phyloP scores from a whole-genome alignment of 352 stramenopile genomes.

The Pythium rishiriense region DNA sequence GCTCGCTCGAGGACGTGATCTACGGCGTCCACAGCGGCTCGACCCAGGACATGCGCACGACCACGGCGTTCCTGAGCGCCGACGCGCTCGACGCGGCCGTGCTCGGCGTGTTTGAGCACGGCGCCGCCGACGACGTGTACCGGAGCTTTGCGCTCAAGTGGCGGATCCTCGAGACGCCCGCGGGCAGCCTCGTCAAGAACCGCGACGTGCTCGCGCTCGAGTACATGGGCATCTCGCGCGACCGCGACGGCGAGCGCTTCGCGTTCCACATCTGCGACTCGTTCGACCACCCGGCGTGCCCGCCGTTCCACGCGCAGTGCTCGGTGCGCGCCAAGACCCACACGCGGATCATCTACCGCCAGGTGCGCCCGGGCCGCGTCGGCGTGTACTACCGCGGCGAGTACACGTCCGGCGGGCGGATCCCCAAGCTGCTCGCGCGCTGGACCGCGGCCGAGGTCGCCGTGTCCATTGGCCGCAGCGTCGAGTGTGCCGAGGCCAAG shows the following conservation, averaged over 20 bases:
- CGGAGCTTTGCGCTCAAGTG: slow-evolving; percentile 30
- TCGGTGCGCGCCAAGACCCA: slow-evolving; percentile 14
- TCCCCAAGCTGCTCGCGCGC: slow-evolving; percentile 17
- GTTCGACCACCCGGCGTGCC: slow-evolving; percentile 23
- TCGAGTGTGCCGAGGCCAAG: slow-evolving; percentile 28
- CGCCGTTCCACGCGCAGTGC: slow-evolving; percentile 22
- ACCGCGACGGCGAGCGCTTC: slow-evolving; percentile 16
- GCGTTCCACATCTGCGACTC: slow-evolving; percentile 30
- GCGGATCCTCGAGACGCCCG: slow-evolving; percentile 21
- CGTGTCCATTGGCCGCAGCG: slow-evolving; percentile 19
- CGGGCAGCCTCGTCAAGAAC: slow-evolving; percentile 19
- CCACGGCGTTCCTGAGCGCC: slow-evolving; percentile 21
- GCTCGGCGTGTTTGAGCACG: slow-evolving; percentile 26
- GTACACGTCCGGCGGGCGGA: slow-evolving; percentile 13
- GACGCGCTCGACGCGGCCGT: slow-evolving; percentile 25
- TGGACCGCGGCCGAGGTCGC: slow-evolving; percentile 20
- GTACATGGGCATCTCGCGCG: slow-evolving; percentile 30
- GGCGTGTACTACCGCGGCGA: slow-evolving; percentile 20
- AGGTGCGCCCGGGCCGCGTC: slow-evolving; percentile 16
- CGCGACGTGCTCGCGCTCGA: slow-evolving; percentile 27
- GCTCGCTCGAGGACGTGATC: slow-evolving; percentile 32
- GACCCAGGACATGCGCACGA: slow-evolving; percentile 24
- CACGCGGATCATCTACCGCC: slow-evolving; percentile 24
- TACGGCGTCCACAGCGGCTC: slow-evolving; percentile 25
- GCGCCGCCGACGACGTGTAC: slow-evolving; percentile 14